Evolutionary conservation across 441 rosid genomes (phyloP), one percentile per base, ranked within the genome.

Genomic region (Brassica hybrid): DNA sequence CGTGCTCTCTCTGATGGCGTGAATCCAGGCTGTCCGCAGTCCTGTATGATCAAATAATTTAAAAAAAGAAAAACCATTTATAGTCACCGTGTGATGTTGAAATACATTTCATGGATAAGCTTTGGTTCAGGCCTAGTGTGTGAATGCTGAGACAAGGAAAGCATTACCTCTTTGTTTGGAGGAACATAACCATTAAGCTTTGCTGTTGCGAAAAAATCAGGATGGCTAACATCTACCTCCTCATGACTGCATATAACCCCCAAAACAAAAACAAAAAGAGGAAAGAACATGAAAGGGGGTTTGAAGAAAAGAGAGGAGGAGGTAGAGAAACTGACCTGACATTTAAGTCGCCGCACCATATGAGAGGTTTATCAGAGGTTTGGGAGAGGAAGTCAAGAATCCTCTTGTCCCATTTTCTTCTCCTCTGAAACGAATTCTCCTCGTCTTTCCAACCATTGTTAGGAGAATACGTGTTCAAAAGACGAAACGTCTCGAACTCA

Each of bases 391-490:
- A 92, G 74, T 96, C 98, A 16, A 85, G 85, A 32, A 94, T 81
- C 84, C 90, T 88, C 82, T 91, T 92, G 82, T 96, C 98, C 97
- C 99, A 96, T 82, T 92, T 96, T 83, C 98, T 90, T 90, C 98
- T 92, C 78, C 97, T 89, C 66, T 72, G 95, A 82, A 94, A 96
- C 36, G 98, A 85, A 69, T 89, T 96, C 76, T 89, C 98, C 83
- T 92, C 97, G 14, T 96, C 99, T 86, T 87, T 96, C 99, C 99
- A 96, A 65, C 98, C 99, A 83, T 96, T 96, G 77, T 96, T 96
- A 72, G 99, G 99, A 3, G 90, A 84, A 85, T 94, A 93, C 8
- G 97, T 96, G 73, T 92, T 94, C 87, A 96, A 79, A 45, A 96
- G 56, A 63, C 86, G 82, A 72, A 90, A 84, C 23, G 91, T 87